Evolutionary conservation across 2,329 filamentous ascomycete genomes (phyloP).

Genomic region (Coleophoma cylindrospora): DNA sequence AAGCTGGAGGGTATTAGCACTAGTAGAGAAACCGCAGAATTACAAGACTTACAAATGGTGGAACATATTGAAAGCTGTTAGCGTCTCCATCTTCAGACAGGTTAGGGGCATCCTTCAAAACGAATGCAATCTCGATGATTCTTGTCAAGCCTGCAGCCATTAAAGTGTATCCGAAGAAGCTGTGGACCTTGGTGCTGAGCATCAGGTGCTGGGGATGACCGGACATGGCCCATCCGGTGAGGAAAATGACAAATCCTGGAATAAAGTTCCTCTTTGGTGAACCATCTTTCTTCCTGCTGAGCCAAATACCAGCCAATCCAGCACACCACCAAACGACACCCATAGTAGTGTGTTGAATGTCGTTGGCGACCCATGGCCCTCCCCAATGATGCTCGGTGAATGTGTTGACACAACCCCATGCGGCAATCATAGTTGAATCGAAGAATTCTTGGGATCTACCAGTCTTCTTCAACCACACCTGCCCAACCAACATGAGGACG

Average conservation of each 20-base stretch:
- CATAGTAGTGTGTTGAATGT: constrained; percentile 98
- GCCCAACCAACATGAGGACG: constrained; percentile 81
- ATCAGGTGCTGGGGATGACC: constrained; percentile 79
- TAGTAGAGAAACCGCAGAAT: constrained; percentile 2
- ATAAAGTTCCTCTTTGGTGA: constrained; percentile 88
- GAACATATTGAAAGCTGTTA: constrained; percentile 68
- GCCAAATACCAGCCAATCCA: constrained; percentile 85
- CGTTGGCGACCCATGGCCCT: constrained; percentile 80
- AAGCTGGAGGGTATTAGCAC: constrained; percentile 48
- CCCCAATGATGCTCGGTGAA: constrained; percentile 98
- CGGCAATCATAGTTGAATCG: constrained; percentile 83
- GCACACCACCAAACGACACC: constrained; percentile 98
- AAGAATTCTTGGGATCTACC: constrained; percentile 96
- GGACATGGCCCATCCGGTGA: constrained; percentile 96
- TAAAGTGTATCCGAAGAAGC: constrained; percentile 87
- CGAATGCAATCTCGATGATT: constrained; percentile 87
- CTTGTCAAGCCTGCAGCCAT: constrained; percentile 84
- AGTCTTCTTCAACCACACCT: constrained; percentile 76
- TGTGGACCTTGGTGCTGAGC: constrained; percentile 83
- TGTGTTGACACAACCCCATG: constrained; percentile 96
- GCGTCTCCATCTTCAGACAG: constrained; percentile 64
- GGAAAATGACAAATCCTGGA: constrained; percentile 81
- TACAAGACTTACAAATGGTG: constrained; percentile 58
- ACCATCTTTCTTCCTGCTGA: constrained; percentile 79
- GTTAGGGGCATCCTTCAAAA: constrained; percentile 68